Base-by-base conservation (phyloP, 768 basidiomycete species). In the Cubamyces lactineus region DNA sequence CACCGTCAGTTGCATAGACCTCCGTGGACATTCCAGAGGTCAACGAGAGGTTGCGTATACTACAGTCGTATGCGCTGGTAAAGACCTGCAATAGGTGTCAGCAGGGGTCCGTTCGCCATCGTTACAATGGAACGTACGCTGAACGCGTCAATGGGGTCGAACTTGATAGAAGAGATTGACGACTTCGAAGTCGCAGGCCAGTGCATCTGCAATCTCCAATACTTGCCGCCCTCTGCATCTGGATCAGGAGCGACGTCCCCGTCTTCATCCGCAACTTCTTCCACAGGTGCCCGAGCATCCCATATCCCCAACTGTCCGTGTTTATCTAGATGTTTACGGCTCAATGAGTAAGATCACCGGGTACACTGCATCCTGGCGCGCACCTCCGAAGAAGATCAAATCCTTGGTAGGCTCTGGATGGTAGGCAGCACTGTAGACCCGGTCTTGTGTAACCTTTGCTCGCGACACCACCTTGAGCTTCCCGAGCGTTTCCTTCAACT, bases 311-410 rank as follows among this genome's bases (percentile, higher is more conserved):
- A 76, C 67, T 87, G 83, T 0, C 92, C 92, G 65, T 91, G 86
- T 68, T 93, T 94, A 68, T 94, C 92, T 92, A 61, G 16, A 57
- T n/a, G 0, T 49, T 46, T 16, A 39, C 38, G 26, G 4, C 13
- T 26, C 30, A 55, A 9, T 11, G 34, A 42, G n/a, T 16, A 42
- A 5, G 7, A 16, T 12, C 3, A 7, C 16, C 21, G 16, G 24
- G 41, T 68, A 17, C 30, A 60, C 47, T 24, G 43, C 13, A 49
- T 23, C 34, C 6, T 34, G 34, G 1, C 59, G 57, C 68, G 62
- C 61, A 88, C 91, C 91, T 72, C 92, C 92, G 71, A 94, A 91
- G 71, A 94, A 93, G n/a, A 94, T 81, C 13, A 94, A 72, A 72
- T 94, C 92, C 67, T 90, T 92, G 13, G 86, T 83, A 19, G 80